Conservation (phyloP, 306 rosid species). For the Gastrolobium bilobum region DNA sequence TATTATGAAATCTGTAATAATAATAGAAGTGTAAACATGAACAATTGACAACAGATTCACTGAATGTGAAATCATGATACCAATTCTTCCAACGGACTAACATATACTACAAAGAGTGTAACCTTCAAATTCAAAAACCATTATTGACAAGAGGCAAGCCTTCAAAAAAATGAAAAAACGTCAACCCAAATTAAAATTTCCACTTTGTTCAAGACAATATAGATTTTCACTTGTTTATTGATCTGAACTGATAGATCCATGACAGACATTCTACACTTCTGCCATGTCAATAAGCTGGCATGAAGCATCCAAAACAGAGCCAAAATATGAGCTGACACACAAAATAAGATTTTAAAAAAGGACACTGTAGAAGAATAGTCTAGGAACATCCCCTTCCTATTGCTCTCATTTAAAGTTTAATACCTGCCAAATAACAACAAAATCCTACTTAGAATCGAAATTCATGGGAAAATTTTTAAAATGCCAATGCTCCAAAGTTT, state of each 20-base stretch:
- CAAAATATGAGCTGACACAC: slow-evolving; percentile 12
- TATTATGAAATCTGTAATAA: slow-evolving; percentile 1
- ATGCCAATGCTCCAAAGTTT: slow-evolving; percentile 6
- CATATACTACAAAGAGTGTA: slow-evolving; percentile 19
- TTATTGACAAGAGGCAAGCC: background rate
- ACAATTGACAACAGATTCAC: slow-evolving; percentile 28
- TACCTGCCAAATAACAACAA: slow-evolving; percentile 44
- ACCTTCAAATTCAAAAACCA: background rate
- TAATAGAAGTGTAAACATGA: background rate
- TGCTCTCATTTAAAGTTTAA: slow-evolving; percentile 41
- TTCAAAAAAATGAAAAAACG: background rate
- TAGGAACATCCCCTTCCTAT: slow-evolving; percentile 40
- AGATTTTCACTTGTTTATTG: slow-evolving; percentile 17
- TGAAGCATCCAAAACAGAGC: slow-evolving; percentile 28
- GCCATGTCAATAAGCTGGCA: background rate
- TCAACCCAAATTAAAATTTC: slow-evolving; percentile 23
- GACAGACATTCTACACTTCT: slow-evolving; percentile 25
- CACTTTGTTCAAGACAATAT: background rate
- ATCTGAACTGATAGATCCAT: slow-evolving; percentile 17
- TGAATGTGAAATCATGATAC: background rate
- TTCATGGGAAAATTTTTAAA: background rate
- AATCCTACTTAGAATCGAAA: slow-evolving; percentile 37
- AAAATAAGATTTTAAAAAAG: slow-evolving; percentile 7
- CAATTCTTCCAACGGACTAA: slow-evolving; percentile 14
- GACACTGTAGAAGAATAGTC: slow-evolving; percentile 12